Evolutionary conservation across 2,329 filamentous ascomycete species (phyloP), one percentile per base, ranked within the genome.

Genomic region (Dothiorella sarmentorum): DNA sequence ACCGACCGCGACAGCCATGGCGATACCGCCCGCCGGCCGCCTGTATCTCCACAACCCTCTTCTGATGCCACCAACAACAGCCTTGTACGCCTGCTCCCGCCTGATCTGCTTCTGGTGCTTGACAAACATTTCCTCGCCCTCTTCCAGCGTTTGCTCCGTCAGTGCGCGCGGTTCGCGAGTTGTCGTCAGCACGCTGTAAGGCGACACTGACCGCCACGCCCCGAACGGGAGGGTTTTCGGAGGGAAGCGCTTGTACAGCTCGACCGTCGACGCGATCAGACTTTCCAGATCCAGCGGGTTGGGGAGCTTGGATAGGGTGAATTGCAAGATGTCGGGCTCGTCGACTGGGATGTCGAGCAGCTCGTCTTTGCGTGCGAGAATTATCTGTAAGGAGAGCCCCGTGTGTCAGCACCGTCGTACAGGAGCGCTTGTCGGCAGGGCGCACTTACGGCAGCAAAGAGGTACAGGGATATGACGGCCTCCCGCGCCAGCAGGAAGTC

Each of bases 291-390:
- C 83, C 59, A 96, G 83, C 17, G 87, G 86, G 53, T 85, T 82
- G 0, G 94, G 94, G 6, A 99, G 81, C 72, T 94, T 96, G 40
- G 55, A 90, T 11, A 99, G 83, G 33, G 90, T 86, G 61, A 87
- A 89, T 71, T 96, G 91, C 22, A 99, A 82, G 84, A 99, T 95
- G 68, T 97, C 93, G 6, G 90, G 88, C 70, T 96, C 91, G 64
- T 95, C 89, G 18, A 80, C 73, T 1, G 87, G 84, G n/a, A 91
- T 89, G 52, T 90, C 88, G 63, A 97, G 83, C n/a, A 99, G 82
- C 73, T 97, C 91, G 31, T 85, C 82, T 59, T 89, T 87, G 35
- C 93, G 87, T 44, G 86, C 85, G 31, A 96, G 80, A 40, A 96
- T 86, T 62, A 96, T 92, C 69, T 90, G 63, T 59, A 18, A n/a